Evolutionary conservation across 768 basidiomycete genomes (phyloP).

Genomic region (Serpula lacrymans): DNA sequence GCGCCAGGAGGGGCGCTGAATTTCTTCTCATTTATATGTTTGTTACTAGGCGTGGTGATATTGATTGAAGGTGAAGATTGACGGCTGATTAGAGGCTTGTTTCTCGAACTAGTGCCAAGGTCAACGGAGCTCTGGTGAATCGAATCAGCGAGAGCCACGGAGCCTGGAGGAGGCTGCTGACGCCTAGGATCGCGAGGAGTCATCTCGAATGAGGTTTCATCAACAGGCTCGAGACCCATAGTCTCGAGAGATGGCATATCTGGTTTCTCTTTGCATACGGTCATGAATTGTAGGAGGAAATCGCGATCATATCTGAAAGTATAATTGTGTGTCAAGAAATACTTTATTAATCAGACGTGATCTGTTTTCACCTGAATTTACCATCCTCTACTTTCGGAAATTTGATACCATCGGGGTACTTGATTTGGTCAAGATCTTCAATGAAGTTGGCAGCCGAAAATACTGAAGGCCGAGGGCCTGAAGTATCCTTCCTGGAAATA

Average conservation of each 20-base stretch:
- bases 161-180: constrained; percentile 44
- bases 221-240: constrained; percentile 83
- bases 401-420: constrained; percentile 79
- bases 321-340: too few relatives aligned
- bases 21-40: constrained; percentile 70
- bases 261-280: constrained; percentile 92
- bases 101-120: constrained; percentile 45
- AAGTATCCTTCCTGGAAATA: constrained; percentile 42
- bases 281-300: constrained; percentile 97
- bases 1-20: constrained; percentile 43
- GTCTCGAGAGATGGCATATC: constrained; percentile 87
- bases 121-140: constrained; percentile 48
- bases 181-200: constrained; percentile 64
- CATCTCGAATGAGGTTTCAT: constrained; percentile 48
- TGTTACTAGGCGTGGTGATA: constrained; percentile 52
- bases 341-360: too few relatives aligned
- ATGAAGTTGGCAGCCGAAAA: constrained; percentile 77
- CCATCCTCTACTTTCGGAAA: constrained; percentile 84
- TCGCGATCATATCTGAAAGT: constrained; percentile 87
- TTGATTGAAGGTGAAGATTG: constrained; percentile 57
- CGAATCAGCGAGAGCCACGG: constrained; percentile 36
- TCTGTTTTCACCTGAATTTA: constrained; percentile 85
- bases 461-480: too few relatives aligned
- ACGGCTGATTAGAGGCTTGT: background rate
- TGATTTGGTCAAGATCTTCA: constrained; percentile 70